Evolutionary conservation across 768 basidiomycete species (phyloP).

Genomic region (Rhodotorula paludigena): DNA sequence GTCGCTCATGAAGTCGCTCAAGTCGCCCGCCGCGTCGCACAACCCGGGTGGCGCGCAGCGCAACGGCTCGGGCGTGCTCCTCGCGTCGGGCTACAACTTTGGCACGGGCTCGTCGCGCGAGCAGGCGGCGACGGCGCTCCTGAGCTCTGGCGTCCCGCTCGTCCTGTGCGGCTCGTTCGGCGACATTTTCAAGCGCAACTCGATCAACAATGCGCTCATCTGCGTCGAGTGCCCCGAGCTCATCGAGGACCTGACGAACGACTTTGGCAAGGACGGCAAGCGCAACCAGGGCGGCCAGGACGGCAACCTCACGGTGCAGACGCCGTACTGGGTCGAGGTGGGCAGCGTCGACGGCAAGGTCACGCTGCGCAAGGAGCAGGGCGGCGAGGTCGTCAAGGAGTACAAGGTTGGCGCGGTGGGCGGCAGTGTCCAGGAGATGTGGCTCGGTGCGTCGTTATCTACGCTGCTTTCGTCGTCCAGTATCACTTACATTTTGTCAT

Average conservation of each 20-base stretch:
- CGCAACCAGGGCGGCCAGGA: conserved; percentile 71
- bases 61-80: conserved; percentile 58
- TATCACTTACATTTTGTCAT: not conserved
- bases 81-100: conserved; percentile 94
- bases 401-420: conserved; percentile 74
- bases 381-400: conserved; percentile 55
- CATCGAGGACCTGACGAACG: conserved; percentile 71
- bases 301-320: conserved; percentile 79
- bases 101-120: conserved; percentile 97
- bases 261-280: conserved; percentile 66
- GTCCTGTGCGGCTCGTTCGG: conserved; percentile 98
- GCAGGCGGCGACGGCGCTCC: conserved; percentile 95
- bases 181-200: conserved; percentile 98
- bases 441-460: conserved; percentile 60
- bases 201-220: conserved; percentile 96
- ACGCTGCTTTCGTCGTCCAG: not conserved
- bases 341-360: conserved; percentile 68
- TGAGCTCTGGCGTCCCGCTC: conserved; percentile 83
- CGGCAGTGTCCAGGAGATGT: conserved; percentile 91
- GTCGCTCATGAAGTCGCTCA: conserved; percentile 50
- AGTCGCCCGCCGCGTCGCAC: conserved; percentile 27
- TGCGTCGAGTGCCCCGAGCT: conserved; percentile 89
- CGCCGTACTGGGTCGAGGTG: conserved; percentile 61
- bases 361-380: conserved; percentile 52
- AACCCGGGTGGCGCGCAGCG: conserved; percentile 21